A percentile compares a stretch with the other conserved stretches of the same genome.
These are phyloP conservation scores for Drechslera avenae DNA, from an alignment of 2,329 filamentous ascomycete genomes.

Conservation along the genomic window DNA sequence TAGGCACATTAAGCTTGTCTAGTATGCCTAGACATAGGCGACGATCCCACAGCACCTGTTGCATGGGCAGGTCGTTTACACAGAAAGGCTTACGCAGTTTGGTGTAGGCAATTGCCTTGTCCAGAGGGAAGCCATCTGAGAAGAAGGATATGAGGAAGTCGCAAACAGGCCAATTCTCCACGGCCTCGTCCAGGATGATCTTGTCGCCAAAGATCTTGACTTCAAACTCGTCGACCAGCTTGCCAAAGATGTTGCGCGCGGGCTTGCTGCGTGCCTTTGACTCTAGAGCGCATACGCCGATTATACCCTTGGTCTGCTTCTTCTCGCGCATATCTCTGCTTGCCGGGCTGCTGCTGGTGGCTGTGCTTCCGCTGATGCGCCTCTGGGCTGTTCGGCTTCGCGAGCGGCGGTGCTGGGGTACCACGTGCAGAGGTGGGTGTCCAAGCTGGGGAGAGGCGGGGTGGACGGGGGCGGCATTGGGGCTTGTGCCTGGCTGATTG, in stretches of 20 bases:
- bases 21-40: slow-evolving; percentile 86
- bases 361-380: slow-evolving; percentile 80
- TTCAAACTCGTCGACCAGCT: slow-evolving; percentile 91
- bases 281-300: slow-evolving; percentile 94
- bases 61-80: slow-evolving; percentile 97
- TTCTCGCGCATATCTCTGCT: slow-evolving; percentile 63
- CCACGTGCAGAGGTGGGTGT: slow-evolving; percentile 20
- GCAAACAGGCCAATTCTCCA: slow-evolving; percentile 95
- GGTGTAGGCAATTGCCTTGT: slow-evolving; percentile 96
- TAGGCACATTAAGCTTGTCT: slow-evolving; percentile 87
- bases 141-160: slow-evolving; percentile 99
- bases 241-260: slow-evolving; percentile 92
- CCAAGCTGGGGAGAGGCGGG: slow-evolving; percentile 26
- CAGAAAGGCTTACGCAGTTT: slow-evolving; percentile 93
- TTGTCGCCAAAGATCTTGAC: slow-evolving; percentile 98
- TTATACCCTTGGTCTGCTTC: slow-evolving; percentile 63
- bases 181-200: slow-evolving; percentile 94
- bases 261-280: slow-evolving; percentile 96
- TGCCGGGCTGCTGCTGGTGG: slow-evolving; percentile 79
- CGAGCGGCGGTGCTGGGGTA: slow-evolving; percentile 35
- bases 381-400: slow-evolving; percentile 63
- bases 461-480: slow-evolving; percentile 15
- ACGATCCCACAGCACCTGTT: slow-evolving; percentile 95
- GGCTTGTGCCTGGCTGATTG: slow-evolving; percentile 12
- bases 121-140: slow-evolving; percentile 93